phyloP scores from a whole-genome alignment of 75 land plant genomes.

The Pinus taeda region DNA sequence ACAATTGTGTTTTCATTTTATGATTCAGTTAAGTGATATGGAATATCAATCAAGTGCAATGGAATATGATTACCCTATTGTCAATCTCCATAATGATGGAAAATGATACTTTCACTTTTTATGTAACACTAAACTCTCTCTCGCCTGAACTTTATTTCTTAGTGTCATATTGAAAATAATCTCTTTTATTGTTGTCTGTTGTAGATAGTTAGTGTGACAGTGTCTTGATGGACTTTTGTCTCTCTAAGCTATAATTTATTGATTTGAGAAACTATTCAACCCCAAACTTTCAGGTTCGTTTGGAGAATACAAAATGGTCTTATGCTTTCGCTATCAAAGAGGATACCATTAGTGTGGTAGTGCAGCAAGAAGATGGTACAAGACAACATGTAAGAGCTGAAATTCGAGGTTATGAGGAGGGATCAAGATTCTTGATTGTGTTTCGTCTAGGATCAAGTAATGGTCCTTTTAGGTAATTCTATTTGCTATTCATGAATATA shows the following conservation, averaged over 20 bases:
- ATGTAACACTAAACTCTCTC: neutral
- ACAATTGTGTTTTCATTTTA: neutral
- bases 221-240: neutral
- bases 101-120: neutral
- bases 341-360: slow-evolving; percentile 52
- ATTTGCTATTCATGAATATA: neutral
- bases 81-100: neutral
- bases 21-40: neutral
- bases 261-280: neutral
- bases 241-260: neutral
- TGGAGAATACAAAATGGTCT: slow-evolving; percentile 84
- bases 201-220: neutral
- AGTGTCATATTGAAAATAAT: neutral
- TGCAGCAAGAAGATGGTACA: slow-evolving; percentile 47
- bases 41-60: neutral
- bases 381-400: slow-evolving; percentile 60
- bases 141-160: neutral
- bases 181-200: neutral
- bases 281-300: slow-evolving; percentile 45
- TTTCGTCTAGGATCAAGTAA: slow-evolving; percentile 67
- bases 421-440: slow-evolving; percentile 85
- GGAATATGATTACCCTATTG: neutral
- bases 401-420: slow-evolving; percentile 97
- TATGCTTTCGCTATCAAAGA: slow-evolving; percentile 76
- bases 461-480: slow-evolving; percentile 86